These are phyloP conservation scores for Graphium sp. DNA, from an alignment of 2,329 filamentous ascomycete species.

Conservation along the genomic window DNA sequence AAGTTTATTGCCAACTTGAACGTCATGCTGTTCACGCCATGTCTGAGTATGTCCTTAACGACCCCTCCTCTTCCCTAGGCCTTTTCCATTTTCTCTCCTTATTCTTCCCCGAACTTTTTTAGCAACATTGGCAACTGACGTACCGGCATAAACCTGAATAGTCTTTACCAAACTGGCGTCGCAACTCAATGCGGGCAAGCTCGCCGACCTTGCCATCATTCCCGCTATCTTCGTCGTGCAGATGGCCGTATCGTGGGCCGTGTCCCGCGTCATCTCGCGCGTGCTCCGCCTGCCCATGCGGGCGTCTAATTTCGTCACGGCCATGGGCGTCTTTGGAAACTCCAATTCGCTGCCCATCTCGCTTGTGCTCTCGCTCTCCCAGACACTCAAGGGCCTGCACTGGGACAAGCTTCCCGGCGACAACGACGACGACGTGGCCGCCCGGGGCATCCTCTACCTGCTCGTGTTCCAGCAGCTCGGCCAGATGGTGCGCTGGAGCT, in stretches of 20 bases:
- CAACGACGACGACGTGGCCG: conserved; percentile 87
- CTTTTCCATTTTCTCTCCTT: not conserved
- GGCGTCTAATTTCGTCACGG: conserved; percentile 84
- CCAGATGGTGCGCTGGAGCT: conserved; percentile 90
- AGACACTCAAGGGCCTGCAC: conserved; percentile 80
- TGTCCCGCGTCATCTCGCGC: conserved; percentile 54
- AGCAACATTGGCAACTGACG: too few species aligned
- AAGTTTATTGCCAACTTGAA: conserved; percentile 96
- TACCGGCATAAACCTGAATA: too few species aligned
- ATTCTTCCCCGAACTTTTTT: too few species aligned
- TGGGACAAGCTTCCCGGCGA: conserved; percentile 86
- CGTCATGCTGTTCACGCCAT: conserved; percentile 90
- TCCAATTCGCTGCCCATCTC: conserved; percentile 97
- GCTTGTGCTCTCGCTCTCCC: conserved; percentile 80
- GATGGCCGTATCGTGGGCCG: conserved; percentile 70
- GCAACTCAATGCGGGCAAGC: conserved; percentile 80
- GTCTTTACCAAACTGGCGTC: conserved; percentile 96
- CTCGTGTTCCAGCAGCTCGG: conserved; percentile 96
- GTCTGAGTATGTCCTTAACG: conserved; percentile 54
- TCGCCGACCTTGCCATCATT: conserved; percentile 81
- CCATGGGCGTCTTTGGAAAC: conserved; percentile 96
- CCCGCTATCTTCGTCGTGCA: conserved; percentile 87
- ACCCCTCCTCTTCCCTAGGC: not conserved
- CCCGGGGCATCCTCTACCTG: conserved; percentile 85
- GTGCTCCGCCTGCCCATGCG: conserved; percentile 70